phyloP scores from a whole-genome alignment of 331 rosid genomes.

The Ulmus americana region DNA sequence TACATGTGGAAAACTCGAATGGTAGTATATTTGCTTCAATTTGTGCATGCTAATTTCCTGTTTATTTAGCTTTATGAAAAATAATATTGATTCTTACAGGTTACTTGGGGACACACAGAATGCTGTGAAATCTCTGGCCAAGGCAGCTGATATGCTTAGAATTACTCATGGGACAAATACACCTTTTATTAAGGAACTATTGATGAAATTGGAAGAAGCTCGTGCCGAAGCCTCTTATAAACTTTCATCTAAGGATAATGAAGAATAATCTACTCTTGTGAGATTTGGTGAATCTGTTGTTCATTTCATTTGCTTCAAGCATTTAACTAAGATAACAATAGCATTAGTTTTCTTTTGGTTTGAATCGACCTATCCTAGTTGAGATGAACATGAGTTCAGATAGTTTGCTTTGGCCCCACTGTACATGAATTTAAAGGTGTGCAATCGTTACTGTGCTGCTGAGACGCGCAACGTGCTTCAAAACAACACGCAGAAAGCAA shows the following conservation, averaged over 20 bases:
- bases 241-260: conserved; percentile 34
- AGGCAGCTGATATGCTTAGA: conserved; percentile 60
- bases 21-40: conserved; percentile 45
- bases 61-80: conserved; percentile 3
- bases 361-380: too few species aligned
- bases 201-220: conserved; percentile 76
- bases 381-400: neutral
- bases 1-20: conserved; percentile 88
- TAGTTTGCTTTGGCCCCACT: neutral
- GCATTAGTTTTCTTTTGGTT: too few species aligned
- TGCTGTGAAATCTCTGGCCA: conserved; percentile 60
- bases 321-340: too few species aligned
- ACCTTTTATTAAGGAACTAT: conserved; percentile 68
- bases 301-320: neutral
- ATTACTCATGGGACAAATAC: conserved; percentile 76
- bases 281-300: neutral
- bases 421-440: conserved; percentile 9
- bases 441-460: conserved; percentile 1
- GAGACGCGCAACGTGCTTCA: neutral
- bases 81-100: conserved; percentile 35
- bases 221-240: conserved; percentile 71
- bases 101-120: conserved; percentile 58
- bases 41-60: neutral
- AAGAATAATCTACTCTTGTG: neutral
- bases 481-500: neutral